Conservation (phyloP, 768 basidiomycete species). For the Podaxis mareebaensis region DNA sequence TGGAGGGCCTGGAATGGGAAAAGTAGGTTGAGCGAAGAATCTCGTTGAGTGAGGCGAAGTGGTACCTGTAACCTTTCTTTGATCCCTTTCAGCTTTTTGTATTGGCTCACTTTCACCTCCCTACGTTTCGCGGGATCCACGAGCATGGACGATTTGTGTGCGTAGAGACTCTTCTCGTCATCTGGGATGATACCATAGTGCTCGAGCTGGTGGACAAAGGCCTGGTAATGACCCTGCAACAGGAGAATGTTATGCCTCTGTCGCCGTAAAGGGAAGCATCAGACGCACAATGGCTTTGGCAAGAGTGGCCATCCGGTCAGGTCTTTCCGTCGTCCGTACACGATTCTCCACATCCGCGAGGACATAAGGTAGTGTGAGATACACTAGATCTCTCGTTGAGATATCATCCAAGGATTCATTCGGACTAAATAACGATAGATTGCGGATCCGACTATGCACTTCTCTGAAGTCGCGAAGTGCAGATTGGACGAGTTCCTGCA, state of each 20-base stretch:
- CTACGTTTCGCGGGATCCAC: slow-evolving; percentile 70
- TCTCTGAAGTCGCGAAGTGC: slow-evolving; percentile 56
- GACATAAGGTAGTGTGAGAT: slow-evolving; percentile 72
- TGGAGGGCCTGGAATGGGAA: slow-evolving; percentile 44
- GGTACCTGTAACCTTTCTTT: slow-evolving; percentile 68
- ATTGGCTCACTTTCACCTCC: slow-evolving; percentile 91
- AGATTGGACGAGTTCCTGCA: slow-evolving; percentile 59
- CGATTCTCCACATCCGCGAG: slow-evolving; percentile 66
- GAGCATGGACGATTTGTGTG: slow-evolving; percentile 46
- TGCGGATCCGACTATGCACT: slow-evolving; percentile 53
- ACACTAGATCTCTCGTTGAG: slow-evolving; percentile 71
- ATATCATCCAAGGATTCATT: slow-evolving; percentile 87
- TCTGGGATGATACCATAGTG: slow-evolving; percentile 67
- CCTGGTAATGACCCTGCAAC: slow-evolving; percentile 46
- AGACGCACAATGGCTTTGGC: slow-evolving; percentile 56
- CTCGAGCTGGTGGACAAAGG: slow-evolving; percentile 53
- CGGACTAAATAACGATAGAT: slow-evolving; percentile 74
- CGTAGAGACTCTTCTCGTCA: slow-evolving; percentile 57
- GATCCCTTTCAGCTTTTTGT: slow-evolving; percentile 82
- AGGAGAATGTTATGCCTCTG: neutral
- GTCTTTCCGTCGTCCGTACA: slow-evolving; percentile 51
- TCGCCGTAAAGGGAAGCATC: neutral
- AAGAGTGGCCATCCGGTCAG: slow-evolving; percentile 59
- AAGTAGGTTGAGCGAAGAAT: neutral
- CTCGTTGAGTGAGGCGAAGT: neutral